These are phyloP conservation scores for Dioscorea dumetorum DNA, from an alignment of 106 monocot genomes.

Conservation along the genomic window DNA sequence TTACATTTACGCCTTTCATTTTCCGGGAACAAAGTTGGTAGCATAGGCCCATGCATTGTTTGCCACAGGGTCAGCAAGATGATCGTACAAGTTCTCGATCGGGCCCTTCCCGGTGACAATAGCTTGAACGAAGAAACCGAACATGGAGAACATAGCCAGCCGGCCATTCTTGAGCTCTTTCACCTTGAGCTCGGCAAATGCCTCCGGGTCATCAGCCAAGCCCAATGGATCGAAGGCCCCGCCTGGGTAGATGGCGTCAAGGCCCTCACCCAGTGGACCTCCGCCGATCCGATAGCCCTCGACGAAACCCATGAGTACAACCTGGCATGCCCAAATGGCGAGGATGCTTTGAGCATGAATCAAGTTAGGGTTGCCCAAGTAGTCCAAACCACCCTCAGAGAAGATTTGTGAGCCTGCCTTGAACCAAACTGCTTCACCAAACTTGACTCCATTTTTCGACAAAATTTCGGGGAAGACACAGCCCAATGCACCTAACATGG, in stretches of 20 bases:
- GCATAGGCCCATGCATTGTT: constrained; percentile 20
- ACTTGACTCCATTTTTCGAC: constrained; percentile 11
- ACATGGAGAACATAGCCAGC: constrained; percentile 12
- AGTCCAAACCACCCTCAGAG: constrained; percentile 15
- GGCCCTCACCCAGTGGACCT: constrained; percentile 10
- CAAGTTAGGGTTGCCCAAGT: constrained; percentile 15
- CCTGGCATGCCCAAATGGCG: constrained; percentile 17
- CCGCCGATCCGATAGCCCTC: constrained; percentile 20
- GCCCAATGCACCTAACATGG: constrained; percentile 12
- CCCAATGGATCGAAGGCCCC: constrained; percentile 15
- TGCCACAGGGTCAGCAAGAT: constrained; percentile 9
- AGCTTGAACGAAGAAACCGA: constrained; percentile 16
- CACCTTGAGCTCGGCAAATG: constrained; percentile 21
- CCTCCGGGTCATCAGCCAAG: constrained; percentile 18
- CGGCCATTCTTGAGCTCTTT: constrained; percentile 14
- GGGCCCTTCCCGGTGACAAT: constrained; percentile 18
- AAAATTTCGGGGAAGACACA: constrained; percentile 14
- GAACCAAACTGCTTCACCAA: constrained; percentile 17
- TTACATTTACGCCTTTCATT: neutral
- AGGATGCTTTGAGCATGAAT: constrained; percentile 22
- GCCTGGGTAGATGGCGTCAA: constrained; percentile 10
- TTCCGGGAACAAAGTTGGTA: constrained; percentile 16
- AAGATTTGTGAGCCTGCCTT: constrained; percentile 15
- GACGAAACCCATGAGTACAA: constrained; percentile 15
- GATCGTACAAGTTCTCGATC: constrained; percentile 11